Conservation (phyloP, 2,329 filamentous ascomycete genomes). For the Lachnellula suecica region DNA sequence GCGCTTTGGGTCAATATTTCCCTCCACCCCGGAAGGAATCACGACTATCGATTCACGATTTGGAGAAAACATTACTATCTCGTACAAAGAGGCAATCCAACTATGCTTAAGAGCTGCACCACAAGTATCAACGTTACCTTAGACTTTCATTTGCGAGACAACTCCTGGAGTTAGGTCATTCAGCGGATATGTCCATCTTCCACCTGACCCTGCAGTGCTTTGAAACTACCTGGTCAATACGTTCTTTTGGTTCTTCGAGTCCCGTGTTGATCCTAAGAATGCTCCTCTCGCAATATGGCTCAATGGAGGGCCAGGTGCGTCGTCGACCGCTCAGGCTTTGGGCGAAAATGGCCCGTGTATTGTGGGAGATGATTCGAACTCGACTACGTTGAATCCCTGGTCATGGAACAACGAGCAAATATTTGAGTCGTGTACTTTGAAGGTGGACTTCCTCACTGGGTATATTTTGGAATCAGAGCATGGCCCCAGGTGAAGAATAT, state of each 20-base stretch:
- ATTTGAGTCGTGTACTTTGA: no score
- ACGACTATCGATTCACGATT: constrained; percentile 37
- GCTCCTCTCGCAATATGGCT: constrained; percentile 58
- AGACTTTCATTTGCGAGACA: constrained; percentile 13
- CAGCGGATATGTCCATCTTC: constrained; percentile 17
- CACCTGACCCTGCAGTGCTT: not conserved
- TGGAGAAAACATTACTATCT: constrained; percentile 36
- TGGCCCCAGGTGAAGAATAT: no score
- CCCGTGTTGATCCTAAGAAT: constrained; percentile 43
- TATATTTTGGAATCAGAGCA: no score
- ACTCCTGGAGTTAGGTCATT: constrained; percentile 11
- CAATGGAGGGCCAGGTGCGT: constrained; percentile 62
- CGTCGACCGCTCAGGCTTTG: constrained; percentile 60
- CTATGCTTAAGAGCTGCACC: not conserved
- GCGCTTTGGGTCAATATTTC: constrained; percentile 26
- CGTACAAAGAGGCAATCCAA: constrained; percentile 39
- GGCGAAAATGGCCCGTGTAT: constrained; percentile 51
- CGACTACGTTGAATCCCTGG: constrained; percentile 50
- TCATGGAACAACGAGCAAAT: constrained; percentile 60
- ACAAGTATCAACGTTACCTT: not conserved
- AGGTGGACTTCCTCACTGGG: no score
- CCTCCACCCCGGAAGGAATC: constrained; percentile 36
- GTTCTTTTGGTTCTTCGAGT: constrained; percentile 43
- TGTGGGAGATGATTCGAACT: constrained; percentile 38
- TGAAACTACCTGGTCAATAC: constrained; percentile 15